Evolutionary conservation across 108 stramenopile species (phyloP).

Genomic region (Asterionellopsis glacialis): DNA sequence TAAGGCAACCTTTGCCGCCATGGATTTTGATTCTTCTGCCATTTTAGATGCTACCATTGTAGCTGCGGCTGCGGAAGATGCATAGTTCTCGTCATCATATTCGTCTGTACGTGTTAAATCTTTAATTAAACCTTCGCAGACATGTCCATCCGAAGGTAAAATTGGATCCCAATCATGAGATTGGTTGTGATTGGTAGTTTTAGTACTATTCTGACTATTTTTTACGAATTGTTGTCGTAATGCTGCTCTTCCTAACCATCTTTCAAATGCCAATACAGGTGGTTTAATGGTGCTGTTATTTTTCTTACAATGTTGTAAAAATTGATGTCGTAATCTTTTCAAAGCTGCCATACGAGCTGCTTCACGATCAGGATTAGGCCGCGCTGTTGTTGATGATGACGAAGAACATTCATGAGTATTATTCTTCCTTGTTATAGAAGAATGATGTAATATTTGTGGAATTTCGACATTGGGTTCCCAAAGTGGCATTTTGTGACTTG

Average conservation of each 20-base stretch:
- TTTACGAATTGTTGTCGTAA: background rate
- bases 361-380: constrained; percentile 12
- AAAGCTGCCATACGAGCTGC: constrained; percentile 21
- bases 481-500: too few relatives aligned
- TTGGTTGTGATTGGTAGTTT: too few relatives aligned
- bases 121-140: constrained; percentile 2
- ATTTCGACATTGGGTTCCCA: too few relatives aligned
- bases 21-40: background rate
- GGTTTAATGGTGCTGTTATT: background rate
- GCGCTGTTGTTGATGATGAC: too few relatives aligned
- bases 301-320: constrained; percentile 7
- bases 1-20: background rate
- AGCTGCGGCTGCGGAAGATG: constrained; percentile 1
- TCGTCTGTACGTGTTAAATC: constrained; percentile 10
- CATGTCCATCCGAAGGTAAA: constrained; percentile 12
- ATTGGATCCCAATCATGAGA: constrained; percentile 10
- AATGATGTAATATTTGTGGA: too few relatives aligned
- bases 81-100: constrained; percentile 1
- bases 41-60: background rate
- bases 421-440: too few relatives aligned
- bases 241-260: constrained; percentile 24
- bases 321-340: constrained; percentile 17
- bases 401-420: too few relatives aligned
- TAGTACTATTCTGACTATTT: too few relatives aligned
- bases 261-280: constrained; percentile 24